phyloP scores from a whole-genome alignment of 306 rosid species.

The Clitoria ternatea region DNA sequence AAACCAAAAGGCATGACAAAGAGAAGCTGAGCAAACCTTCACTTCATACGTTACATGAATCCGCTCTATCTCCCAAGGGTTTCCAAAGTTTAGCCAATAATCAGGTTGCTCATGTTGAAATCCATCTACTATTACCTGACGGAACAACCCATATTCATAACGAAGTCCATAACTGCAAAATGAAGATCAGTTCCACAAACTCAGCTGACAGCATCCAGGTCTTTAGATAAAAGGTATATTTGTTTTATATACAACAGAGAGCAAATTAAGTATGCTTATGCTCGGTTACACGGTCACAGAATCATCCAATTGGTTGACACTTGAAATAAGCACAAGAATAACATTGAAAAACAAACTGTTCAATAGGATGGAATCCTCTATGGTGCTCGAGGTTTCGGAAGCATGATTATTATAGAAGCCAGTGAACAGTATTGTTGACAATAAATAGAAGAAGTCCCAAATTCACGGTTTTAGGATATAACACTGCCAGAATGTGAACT shows the following conservation, averaged over 20 bases:
- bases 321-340: not conserved
- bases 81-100: slow-evolving; percentile 75
- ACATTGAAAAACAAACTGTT: slow-evolving; percentile 6
- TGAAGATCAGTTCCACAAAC: slow-evolving; percentile 19
- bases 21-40: slow-evolving; percentile 45
- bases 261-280: slow-evolving; percentile 11
- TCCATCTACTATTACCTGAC: slow-evolving; percentile 68
- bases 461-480: slow-evolving; percentile 6
- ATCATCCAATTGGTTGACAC: not conserved
- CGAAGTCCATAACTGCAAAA: slow-evolving; percentile 64
- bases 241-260: slow-evolving; percentile 19
- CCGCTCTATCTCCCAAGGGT: slow-evolving; percentile 81
- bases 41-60: slow-evolving; percentile 68
- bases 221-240: slow-evolving; percentile 9
- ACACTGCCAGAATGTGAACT: not conserved
- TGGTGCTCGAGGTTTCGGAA: slow-evolving; percentile 14
- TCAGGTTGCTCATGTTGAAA: slow-evolving; percentile 78
- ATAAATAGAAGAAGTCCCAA: slow-evolving; percentile 6
- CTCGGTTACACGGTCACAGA: slow-evolving; percentile 6
- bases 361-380: not conserved
- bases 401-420: slow-evolving; percentile 11
- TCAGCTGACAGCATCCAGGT: slow-evolving; percentile 3
- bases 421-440: not conserved
- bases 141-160: slow-evolving; percentile 67
- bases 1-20: slow-evolving; percentile 15